Evolutionary conservation across 2,329 filamentous ascomycete genomes (phyloP).

Genomic region (Cladosporium cucumerinum): DNA sequence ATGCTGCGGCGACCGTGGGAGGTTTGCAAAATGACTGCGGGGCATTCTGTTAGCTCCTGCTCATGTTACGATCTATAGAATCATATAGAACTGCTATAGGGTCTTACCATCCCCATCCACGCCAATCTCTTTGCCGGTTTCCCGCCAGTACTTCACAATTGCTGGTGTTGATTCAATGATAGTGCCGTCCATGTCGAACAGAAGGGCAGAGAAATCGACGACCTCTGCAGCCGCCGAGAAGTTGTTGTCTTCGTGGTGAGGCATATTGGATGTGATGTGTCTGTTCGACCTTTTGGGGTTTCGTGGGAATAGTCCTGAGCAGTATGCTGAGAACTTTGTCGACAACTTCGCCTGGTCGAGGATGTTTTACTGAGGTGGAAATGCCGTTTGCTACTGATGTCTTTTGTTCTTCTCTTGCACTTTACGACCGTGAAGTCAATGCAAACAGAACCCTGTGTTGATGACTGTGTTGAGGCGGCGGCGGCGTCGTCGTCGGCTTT

Average conservation of each 20-base stretch:
- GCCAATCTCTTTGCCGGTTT: constrained; percentile 76
- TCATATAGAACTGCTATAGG: neutral
- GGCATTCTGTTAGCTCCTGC: neutral
- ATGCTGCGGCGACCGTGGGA: constrained; percentile 90
- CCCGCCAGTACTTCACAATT: constrained; percentile 73
- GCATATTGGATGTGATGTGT: constrained; percentile 20
- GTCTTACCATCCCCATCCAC: constrained; percentile 42
- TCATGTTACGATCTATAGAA: neutral
- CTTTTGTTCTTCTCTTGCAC: no score
- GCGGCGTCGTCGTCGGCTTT: no score
- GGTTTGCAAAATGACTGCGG: constrained; percentile 67
- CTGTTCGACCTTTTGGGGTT: neutral
- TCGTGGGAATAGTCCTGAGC: neutral
- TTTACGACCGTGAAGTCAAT: no score
- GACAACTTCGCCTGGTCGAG: no score
- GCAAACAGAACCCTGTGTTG: no score
- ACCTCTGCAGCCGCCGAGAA: constrained; percentile 43
- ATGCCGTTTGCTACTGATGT: no score
- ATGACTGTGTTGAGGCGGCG: no score
- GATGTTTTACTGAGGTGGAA: no score
- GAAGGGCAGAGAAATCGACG: constrained; percentile 44
- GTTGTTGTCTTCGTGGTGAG: constrained; percentile 29
- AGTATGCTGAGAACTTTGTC: neutral
- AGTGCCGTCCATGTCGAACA: constrained; percentile 78
- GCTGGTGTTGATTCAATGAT: constrained; percentile 79